Evolutionary conservation across 306 rosid genomes (phyloP).

Genomic region (Trichosanthes cucumerina): DNA sequence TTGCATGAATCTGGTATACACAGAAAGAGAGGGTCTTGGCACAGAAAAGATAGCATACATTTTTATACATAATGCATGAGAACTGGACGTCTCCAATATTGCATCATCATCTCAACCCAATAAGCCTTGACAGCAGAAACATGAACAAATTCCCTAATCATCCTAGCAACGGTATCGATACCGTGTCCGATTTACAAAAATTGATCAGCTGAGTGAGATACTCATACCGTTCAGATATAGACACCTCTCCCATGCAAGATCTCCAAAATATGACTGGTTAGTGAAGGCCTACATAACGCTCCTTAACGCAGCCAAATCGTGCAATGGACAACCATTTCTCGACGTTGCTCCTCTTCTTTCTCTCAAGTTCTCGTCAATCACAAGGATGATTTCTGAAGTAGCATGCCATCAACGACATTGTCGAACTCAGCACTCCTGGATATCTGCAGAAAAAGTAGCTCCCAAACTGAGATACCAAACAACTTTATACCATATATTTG

Average conservation of each 20-base stretch:
- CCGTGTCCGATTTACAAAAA: conserved; percentile 60
- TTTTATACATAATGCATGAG: conserved; percentile 7
- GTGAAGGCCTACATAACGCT: conserved; percentile 6
- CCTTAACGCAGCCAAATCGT: conserved; percentile 24
- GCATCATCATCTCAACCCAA: conserved; percentile 22
- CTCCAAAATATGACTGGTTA: conserved; percentile 30
- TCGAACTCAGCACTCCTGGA: conserved; percentile 41
- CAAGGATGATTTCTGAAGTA: background rate
- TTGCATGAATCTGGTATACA: background rate
- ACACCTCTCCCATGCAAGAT: conserved; percentile 31
- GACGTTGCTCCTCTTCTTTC: background rate
- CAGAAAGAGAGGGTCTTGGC: conserved; percentile 19
- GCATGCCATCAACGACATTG: background rate
- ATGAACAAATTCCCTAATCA: conserved; percentile 22
- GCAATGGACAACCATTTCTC: conserved; percentile 14
- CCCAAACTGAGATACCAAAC: background rate
- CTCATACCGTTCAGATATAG: conserved; percentile 33
- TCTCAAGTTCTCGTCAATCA: conserved; percentile 1
- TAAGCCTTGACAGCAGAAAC: conserved; percentile 20
- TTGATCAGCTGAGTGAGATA: conserved; percentile 41
- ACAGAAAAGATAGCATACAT: conserved; percentile 10
- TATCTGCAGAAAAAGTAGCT: conserved; percentile 40
- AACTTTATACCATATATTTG: background rate
- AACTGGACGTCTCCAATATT: background rate
- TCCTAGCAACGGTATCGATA: conserved; percentile 4